These are phyloP conservation scores for Cordyceps cicadae DNA, from an alignment of 2,329 filamentous ascomycete genomes.

Conservation along the genomic window DNA sequence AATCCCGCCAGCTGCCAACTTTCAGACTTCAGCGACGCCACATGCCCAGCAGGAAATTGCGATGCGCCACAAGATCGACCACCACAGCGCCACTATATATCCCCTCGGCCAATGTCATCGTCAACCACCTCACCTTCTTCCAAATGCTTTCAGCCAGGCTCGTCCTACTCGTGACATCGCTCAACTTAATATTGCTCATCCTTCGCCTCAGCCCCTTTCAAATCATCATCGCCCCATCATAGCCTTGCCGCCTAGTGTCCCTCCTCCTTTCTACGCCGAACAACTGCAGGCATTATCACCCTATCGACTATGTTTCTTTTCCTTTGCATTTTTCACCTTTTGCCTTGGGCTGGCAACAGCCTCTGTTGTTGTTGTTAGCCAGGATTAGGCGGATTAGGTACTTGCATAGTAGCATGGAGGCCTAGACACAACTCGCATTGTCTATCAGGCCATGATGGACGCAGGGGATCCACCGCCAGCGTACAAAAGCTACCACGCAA, in stretches of 20 bases:
- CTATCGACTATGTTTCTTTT: neutral
- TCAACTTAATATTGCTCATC: too few species aligned
- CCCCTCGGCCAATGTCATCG: constrained; percentile 3
- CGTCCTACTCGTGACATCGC: neutral
- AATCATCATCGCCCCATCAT: neutral
- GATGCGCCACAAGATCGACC: constrained; percentile 12
- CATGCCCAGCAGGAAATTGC: constrained; percentile 7
- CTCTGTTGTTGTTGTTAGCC: neutral
- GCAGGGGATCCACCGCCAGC: too few species aligned
- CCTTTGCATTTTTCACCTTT: too few species aligned
- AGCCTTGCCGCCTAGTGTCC: neutral
- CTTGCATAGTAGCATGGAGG: too few species aligned
- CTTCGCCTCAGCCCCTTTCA: neutral
- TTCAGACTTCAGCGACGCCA: neutral
- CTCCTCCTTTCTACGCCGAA: neutral
- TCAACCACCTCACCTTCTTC: neutral
- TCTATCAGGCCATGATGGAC: neutral
- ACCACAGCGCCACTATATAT: neutral
- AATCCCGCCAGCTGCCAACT: neutral
- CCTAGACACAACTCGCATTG: neutral
- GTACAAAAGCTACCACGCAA: too few species aligned
- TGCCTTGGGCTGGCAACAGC: neutral
- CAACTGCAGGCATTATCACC: neutral
- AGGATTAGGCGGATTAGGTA: neutral
- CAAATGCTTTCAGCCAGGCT: neutral